Conservation (phyloP, 768 basidiomycete species). For the Kwoniella dendrophila region DNA sequence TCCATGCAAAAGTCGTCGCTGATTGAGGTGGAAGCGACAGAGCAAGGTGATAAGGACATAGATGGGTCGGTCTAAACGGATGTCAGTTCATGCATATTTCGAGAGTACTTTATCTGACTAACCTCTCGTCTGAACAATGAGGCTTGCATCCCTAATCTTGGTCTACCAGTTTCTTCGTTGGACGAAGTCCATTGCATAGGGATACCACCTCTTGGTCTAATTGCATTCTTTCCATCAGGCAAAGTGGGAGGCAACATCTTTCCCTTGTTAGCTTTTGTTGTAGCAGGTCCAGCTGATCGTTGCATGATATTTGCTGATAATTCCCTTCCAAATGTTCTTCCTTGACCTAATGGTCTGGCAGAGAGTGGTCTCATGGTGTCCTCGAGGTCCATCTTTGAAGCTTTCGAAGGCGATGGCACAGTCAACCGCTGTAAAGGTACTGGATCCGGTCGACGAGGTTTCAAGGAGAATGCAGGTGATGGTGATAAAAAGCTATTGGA, state of each 20-base stretch:
- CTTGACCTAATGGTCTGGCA: conserved; percentile 17
- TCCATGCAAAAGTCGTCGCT: conserved; percentile 42
- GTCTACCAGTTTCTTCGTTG: conserved; percentile 39
- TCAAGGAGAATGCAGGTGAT: conserved; percentile 28
- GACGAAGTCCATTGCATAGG: conserved; percentile 48
- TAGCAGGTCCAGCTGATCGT: conserved; percentile 25
- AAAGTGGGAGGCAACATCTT: conserved; percentile 51
- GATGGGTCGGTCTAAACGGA: conserved; percentile 38
- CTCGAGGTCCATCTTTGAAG: conserved; percentile 2
- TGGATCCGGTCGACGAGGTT: conserved; percentile 44
- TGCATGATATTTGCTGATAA: conserved; percentile 37
- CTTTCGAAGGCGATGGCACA: conserved; percentile 15
- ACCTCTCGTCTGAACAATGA: conserved; percentile 41
- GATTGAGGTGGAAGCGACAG: conserved; percentile 21
- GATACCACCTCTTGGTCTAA: conserved; percentile 25
- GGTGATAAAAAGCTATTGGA: conserved; percentile 33
- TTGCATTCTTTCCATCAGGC: conserved; percentile 26
- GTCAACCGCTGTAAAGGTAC: conserved; percentile 40
- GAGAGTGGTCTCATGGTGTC: conserved; percentile 13
- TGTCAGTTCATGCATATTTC: conserved; percentile 1
- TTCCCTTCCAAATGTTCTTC: conserved; percentile 39
- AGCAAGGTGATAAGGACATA: conserved; percentile 22
- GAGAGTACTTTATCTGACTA: conserved; percentile 12
- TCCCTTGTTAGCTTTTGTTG: conserved; percentile 27
- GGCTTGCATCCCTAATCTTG: conserved; percentile 37